phyloP scores from a whole-genome alignment of 805 yeast species.

The Candida tibetensis region DNA sequence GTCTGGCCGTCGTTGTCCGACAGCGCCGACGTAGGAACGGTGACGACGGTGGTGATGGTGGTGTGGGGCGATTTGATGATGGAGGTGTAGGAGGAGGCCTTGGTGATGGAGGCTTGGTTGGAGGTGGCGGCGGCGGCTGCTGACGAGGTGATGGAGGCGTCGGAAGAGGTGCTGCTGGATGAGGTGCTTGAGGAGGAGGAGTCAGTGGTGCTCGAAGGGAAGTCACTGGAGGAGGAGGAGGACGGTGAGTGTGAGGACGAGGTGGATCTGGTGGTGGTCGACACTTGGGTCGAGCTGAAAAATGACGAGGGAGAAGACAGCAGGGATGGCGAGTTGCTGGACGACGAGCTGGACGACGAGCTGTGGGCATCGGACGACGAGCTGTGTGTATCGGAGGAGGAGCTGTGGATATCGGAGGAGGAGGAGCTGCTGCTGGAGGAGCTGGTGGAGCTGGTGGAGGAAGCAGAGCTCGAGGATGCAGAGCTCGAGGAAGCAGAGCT shows the following conservation, averaged over 20 bases:
- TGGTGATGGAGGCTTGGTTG: slow-evolving; percentile 5
- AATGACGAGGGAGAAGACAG: slow-evolving; percentile 5
- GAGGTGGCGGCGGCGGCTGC: slow-evolving; percentile 10
- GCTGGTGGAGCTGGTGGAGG: slow-evolving; percentile 4
- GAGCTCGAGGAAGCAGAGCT: slow-evolving; percentile 5
- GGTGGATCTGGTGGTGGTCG: slow-evolving; percentile 13
- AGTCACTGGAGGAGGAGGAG: slow-evolving; percentile 3
- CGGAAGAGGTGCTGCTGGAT: slow-evolving; percentile 1
- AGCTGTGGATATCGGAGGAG: neutral
- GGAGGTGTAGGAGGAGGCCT: slow-evolving; percentile 16
- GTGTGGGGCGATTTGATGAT: slow-evolving; percentile 26
- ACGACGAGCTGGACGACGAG: slow-evolving; percentile 2
- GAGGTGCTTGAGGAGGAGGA: slow-evolving; percentile 4
- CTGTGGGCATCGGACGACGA: slow-evolving; percentile 2
- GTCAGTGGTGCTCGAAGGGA: slow-evolving; percentile 2
- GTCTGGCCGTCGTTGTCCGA: slow-evolving; percentile 11
- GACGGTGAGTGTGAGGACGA: slow-evolving; percentile 2
- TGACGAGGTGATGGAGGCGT: slow-evolving; percentile 5
- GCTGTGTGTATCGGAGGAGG: slow-evolving; percentile 1
- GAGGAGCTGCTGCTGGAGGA: slow-evolving; percentile 1
- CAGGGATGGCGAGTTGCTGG: slow-evolving; percentile 3
- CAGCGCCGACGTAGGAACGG: slow-evolving; percentile 35
- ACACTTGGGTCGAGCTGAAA: slow-evolving; percentile 9
- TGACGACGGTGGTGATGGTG: slow-evolving; percentile 39
- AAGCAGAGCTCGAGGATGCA: slow-evolving; percentile 5